A percentile compares a stretch with the other conserved stretches of the same genome.
Evolutionary conservation across 1,284 basidiomycete species (phyloP).

Genomic region (Fomitopsis betulina): DNA sequence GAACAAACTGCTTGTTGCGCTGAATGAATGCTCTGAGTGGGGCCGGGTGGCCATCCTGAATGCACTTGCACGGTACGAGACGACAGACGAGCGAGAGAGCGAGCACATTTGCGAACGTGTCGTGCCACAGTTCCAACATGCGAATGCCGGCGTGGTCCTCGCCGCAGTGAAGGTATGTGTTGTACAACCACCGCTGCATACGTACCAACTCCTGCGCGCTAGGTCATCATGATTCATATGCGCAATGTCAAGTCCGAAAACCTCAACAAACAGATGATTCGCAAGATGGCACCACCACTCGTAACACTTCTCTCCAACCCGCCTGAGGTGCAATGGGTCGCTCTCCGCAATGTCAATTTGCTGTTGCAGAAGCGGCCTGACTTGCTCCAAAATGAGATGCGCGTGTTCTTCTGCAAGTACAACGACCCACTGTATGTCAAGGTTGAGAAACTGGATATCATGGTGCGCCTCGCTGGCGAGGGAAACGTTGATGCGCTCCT

Average conservation of each 20-base stretch:
- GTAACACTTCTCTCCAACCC: constrained; percentile 76
- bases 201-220: background rate
- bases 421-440: constrained; percentile 99
- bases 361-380: constrained; percentile 91
- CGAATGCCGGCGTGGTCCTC: constrained; percentile 91
- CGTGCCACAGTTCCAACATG: constrained; percentile 97
- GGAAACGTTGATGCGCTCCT: constrained; percentile 92
- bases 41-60: constrained; percentile 91
- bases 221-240: constrained; percentile 98
- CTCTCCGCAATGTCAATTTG: constrained; percentile 93
- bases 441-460: constrained; percentile 97
- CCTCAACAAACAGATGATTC: constrained; percentile 80
- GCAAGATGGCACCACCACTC: constrained; percentile 98
- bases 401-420: constrained; percentile 99
- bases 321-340: constrained; percentile 94
- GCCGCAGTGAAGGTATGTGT: constrained; percentile 83
- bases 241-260: constrained; percentile 81
- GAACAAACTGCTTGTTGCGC: constrained; percentile 88
- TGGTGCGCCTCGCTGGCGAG: constrained; percentile 91
- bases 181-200: background rate
- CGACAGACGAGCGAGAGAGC: constrained; percentile 87
- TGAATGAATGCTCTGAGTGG: constrained; percentile 99
- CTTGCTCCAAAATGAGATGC: constrained; percentile 91
- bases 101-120: constrained; percentile 99
- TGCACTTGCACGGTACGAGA: constrained; percentile 80